Evolutionary conservation across 164 flowering plant species (phyloP).

Genomic region (Sextonia rubra): DNA sequence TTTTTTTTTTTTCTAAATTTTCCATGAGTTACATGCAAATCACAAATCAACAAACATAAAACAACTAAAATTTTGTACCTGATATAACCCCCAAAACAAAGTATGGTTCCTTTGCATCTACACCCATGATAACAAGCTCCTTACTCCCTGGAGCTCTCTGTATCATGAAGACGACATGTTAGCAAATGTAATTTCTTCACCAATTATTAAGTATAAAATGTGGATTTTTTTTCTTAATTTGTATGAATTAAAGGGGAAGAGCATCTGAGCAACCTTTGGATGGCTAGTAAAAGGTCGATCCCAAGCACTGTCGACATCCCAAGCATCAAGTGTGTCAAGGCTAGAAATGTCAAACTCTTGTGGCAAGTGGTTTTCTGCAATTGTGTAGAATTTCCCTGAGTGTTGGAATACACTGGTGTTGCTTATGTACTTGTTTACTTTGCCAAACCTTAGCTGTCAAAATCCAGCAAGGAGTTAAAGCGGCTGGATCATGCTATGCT

Average conservation of each 20-base stretch:
- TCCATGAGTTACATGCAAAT: neutral
- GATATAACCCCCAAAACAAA: slow-evolving; percentile 9
- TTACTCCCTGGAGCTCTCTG: slow-evolving; percentile 11
- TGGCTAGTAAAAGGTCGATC: slow-evolving; percentile 21
- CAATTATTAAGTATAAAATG: too few species aligned
- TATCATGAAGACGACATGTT: too few species aligned
- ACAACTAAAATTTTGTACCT: neutral
- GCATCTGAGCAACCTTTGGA: slow-evolving; percentile 17
- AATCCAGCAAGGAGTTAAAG: too few species aligned
- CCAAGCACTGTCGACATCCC: slow-evolving; percentile 18
- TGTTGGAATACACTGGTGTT: slow-evolving; percentile 19
- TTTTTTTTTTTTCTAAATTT: neutral
- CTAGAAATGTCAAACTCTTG: slow-evolving; percentile 10
- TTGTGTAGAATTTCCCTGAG: slow-evolving; percentile 11
- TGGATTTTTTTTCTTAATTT: too few species aligned
- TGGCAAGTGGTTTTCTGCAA: slow-evolving; percentile 15
- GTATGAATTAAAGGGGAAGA: too few species aligned
- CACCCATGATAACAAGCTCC: slow-evolving; percentile 13
- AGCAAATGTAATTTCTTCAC: too few species aligned
- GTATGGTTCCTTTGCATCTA: slow-evolving; percentile 12
- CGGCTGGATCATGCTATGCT: too few species aligned
- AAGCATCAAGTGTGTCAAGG: slow-evolving; percentile 6
- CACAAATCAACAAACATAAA: neutral
- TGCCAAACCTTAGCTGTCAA: slow-evolving; percentile 16
- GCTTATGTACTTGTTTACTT: slow-evolving; percentile 10